A percentile compares a stretch with the other conserved stretches of the same genome.
Evolutionary conservation across 495 filamentous ascomycete species (phyloP).

Genomic region (Lineolata rhizophorae): DNA sequence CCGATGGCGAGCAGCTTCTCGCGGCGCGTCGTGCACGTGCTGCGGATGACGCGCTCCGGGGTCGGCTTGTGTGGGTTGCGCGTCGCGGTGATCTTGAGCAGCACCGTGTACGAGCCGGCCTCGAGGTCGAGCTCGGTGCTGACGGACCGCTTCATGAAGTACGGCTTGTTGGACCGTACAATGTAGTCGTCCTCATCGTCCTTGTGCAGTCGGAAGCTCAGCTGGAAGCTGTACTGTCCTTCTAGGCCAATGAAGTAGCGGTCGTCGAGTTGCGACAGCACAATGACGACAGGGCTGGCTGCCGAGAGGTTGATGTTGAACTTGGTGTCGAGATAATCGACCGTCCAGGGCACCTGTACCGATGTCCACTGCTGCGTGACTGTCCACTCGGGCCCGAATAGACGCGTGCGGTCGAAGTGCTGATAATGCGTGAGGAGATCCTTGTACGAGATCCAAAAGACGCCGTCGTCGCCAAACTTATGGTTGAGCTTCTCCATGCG

Average conservation of each 20-base stretch:
- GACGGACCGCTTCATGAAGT: slow-evolving; percentile 53
- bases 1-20: slow-evolving; percentile 73
- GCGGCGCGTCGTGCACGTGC: slow-evolving; percentile 35
- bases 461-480: slow-evolving; percentile 69
- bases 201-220: slow-evolving; percentile 65
- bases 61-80: slow-evolving; percentile 26
- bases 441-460: slow-evolving; percentile 54
- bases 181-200: slow-evolving; percentile 63
- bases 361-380: slow-evolving; percentile 70
- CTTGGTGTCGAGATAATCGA: slow-evolving; percentile 66
- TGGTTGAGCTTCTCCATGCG: slow-evolving; percentile 66
- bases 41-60: slow-evolving; percentile 46
- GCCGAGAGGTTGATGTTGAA: slow-evolving; percentile 50
- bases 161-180: slow-evolving; percentile 50
- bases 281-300: slow-evolving; percentile 49
- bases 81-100: slow-evolving; percentile 59
- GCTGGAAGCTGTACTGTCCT: slow-evolving; percentile 59
- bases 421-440: slow-evolving; percentile 69
- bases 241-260: slow-evolving; percentile 68
- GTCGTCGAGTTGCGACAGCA: slow-evolving; percentile 63
- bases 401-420: slow-evolving; percentile 64
- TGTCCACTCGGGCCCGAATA: slow-evolving; percentile 65
- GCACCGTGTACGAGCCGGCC: slow-evolving; percentile 55
- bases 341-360: slow-evolving; percentile 62
- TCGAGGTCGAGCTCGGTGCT: slow-evolving; percentile 67